A percentile compares a stretch with the other conserved stretches of the same genome.
Evolutionary conservation across 805 yeast genomes (phyloP).

Genomic region (Yarrowia divulgata): DNA sequence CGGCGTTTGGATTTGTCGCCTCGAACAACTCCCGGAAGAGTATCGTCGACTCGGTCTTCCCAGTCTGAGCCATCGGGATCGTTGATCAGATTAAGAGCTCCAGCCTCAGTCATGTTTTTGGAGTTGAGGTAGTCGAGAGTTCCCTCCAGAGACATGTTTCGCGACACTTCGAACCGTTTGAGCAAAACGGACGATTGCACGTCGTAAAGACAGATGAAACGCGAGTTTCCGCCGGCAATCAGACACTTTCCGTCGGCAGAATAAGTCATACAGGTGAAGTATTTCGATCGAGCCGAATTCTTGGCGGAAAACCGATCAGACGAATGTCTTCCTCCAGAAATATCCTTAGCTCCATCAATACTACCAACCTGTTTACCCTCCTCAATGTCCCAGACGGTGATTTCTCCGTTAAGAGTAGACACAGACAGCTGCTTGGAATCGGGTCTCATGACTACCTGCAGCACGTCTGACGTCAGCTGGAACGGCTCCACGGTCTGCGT

Average conservation of each 20-base stretch:
- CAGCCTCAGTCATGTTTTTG: slow-evolving; percentile 84
- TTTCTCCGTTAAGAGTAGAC: slow-evolving; percentile 85
- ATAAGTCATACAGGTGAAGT: slow-evolving; percentile 80
- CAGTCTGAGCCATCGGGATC: slow-evolving; percentile 80
- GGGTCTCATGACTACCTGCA: slow-evolving; percentile 83
- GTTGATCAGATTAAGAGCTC: slow-evolving; percentile 82
- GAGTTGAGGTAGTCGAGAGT: slow-evolving; percentile 82
- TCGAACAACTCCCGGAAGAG: slow-evolving; percentile 86
- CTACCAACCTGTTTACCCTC: slow-evolving; percentile 79
- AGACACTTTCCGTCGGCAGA: slow-evolving; percentile 88
- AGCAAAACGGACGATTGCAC: slow-evolving; percentile 85
- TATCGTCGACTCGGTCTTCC: slow-evolving; percentile 77
- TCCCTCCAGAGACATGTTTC: slow-evolving; percentile 90
- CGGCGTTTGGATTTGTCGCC: slow-evolving; percentile 81
- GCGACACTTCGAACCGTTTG: slow-evolving; percentile 81
- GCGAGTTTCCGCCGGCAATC: slow-evolving; percentile 93
- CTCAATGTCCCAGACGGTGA: slow-evolving; percentile 83
- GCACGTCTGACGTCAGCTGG: slow-evolving; percentile 81
- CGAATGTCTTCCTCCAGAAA: slow-evolving; percentile 81
- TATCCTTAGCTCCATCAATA: slow-evolving; percentile 86
- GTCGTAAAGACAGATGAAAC: slow-evolving; percentile 90
- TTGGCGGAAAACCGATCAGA: slow-evolving; percentile 83
- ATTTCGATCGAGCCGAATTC: slow-evolving; percentile 83
- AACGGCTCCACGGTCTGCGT: slow-evolving; percentile 90
- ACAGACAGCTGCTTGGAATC: slow-evolving; percentile 93